Evolutionary conservation across 2,329 filamentous ascomycete species (phyloP).

Genomic region (Talaromyces sp.): DNA sequence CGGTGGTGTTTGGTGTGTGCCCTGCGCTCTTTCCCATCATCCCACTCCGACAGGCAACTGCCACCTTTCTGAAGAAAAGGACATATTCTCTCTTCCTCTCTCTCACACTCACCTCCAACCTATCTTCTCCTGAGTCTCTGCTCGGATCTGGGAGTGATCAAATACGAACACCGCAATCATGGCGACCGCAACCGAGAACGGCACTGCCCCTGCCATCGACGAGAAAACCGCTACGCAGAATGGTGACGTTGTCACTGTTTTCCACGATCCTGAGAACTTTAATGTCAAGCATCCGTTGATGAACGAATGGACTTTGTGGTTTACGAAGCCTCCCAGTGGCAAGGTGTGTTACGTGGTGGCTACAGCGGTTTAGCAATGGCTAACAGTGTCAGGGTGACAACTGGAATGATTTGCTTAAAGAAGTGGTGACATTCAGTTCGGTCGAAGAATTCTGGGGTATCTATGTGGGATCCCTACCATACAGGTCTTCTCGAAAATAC

Average conservation of each 20-base stretch:
- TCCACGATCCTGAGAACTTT: slow-evolving; percentile 98
- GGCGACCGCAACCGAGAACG: slow-evolving; percentile 19
- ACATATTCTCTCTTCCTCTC: not conserved
- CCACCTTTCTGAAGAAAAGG: slow-evolving; percentile 11
- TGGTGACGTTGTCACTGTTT: slow-evolving; percentile 70
- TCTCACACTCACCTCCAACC: not conserved
- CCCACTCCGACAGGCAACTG: slow-evolving; percentile 3
- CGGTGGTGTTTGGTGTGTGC: slow-evolving; percentile 11
- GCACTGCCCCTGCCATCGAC: slow-evolving; percentile 15
- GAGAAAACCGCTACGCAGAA: slow-evolving; percentile 14
- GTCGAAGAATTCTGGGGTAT: slow-evolving; percentile 99
- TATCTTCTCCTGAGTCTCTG: not conserved
- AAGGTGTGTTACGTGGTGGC: slow-evolving; percentile 60
- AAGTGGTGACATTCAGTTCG: slow-evolving; percentile 97
- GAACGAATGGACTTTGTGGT: slow-evolving; percentile 98
- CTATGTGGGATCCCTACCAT: slow-evolving; percentile 65
- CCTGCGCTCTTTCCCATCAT: slow-evolving; percentile 10
- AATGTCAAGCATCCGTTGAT: slow-evolving; percentile 98
- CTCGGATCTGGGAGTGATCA: not conserved
- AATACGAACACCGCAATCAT: slow-evolving; percentile 11
- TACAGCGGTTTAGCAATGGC: not conserved
- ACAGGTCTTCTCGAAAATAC: too few relatives aligned
- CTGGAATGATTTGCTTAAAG: slow-evolving; percentile 97
- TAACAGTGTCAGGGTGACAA: slow-evolving; percentile 70
- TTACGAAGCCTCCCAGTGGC: slow-evolving; percentile 94